Evolutionary conservation across 345 rosid genomes (phyloP), one percentile per base, ranked within the genome.

Genomic region (Murraya paniculata): DNA sequence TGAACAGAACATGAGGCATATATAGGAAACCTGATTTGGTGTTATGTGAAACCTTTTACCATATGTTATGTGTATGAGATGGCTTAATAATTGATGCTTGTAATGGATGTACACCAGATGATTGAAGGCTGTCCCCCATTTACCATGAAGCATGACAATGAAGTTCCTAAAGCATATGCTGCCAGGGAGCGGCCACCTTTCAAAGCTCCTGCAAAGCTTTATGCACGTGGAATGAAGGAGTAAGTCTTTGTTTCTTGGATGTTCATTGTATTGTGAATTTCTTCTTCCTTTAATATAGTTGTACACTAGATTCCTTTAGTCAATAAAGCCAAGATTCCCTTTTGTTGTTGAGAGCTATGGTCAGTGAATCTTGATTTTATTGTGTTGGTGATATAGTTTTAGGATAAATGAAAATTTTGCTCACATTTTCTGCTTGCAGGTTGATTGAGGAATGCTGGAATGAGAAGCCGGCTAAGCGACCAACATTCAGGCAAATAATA

Each of bases 401-500:
- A 1, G 71, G 64, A 28, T 60, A 58, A 60, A 35, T 36, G 25
- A 58, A 45, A 38, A n/a, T 50, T 74, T 61, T 57, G 22, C 14
- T 39, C n/a, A 11, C 71, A 68, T 38, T 72, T 72, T 75, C 24
- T 74, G 73, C 68, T 71, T 61, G 38, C 90, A 94, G 99, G 88
- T 85, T 94, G 84, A 96, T 94, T 74, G 95, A 91, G 85, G 94
- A 90, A 68, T 96, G 98, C 84, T 93, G 97, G 99, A 78, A 81
- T 50, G 97, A 96, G 75, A 88, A 90, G 68, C 97, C 97, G 33
- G 82, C 85, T 14, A 92, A 86, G 80, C 85, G 99, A 82, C 99
- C 97, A 2, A 79, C 97, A 10, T 96, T 92, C 87, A 91, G 87
- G 87, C 86, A 88, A 83, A 86, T 96, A 74, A 85, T 94, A 75